Base-by-base conservation (phyloP, 2,329 filamentous ascomycete genomes). In the Penicillium sp. region DNA sequence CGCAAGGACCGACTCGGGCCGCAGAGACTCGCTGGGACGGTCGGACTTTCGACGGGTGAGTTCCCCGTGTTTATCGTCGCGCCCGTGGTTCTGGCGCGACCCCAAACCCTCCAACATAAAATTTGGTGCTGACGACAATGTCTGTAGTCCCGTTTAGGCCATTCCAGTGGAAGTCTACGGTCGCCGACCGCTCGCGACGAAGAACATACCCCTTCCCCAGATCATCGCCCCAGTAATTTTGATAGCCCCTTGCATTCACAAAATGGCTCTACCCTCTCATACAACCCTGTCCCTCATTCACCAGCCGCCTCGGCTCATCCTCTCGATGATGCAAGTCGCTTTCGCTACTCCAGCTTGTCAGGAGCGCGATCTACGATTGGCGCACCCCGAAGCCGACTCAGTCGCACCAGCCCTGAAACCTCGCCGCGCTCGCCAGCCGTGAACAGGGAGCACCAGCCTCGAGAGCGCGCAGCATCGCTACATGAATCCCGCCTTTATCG, bases 11-110 rank as follows among this genome's bases (percentile, higher is more conserved):
- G 76, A 76, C 52, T 74, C 73, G 7, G 64, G 54, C 41, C 73
- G 72, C 57, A 73, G 73, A 48, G 70, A 73, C 50, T 75, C 74
- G 19, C 46, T 74, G 24, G 66, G 69, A 37, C 73, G 70, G 46
- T 70, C 73, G n/a, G 74, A 76, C 53, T 69, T 74, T 37, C 69
- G 73, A 64, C 66, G 73, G 55, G 74, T 76, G 63, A 75, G 73
- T 69, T 24, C 50, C 19, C 41, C 19, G 43, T 46, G 19, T 21
- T 52, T 39, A 33, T 45, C 11, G 43, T 31, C 50, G 43, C 27
- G 14, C 45, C 33, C 39, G 49, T 26, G 45, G 58, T 22, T 44
- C 47, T n/a, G 48, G 21, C 53, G 48, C 66, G 29, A 41, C 19
- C n/a, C 35, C 52, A 37, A 58, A 19, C 3, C 21, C n/a, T 26